A percentile compares a stretch with the other conserved stretches of the same genome.
phyloP scores from a whole-genome alignment of 176 grass and related monocot species.

The Oropetium thomaeum region DNA sequence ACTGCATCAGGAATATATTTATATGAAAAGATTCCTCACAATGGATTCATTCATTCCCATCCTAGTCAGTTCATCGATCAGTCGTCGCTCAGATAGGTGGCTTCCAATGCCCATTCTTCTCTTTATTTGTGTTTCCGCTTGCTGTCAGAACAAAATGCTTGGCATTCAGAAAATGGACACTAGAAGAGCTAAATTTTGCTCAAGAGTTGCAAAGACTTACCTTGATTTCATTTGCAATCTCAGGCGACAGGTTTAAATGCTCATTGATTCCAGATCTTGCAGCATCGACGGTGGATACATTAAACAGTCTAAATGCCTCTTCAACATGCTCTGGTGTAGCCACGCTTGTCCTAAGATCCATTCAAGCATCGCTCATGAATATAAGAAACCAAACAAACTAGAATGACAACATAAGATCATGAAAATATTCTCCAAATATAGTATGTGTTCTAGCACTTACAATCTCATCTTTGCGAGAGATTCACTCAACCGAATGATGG shows the following conservation, averaged over 20 bases:
- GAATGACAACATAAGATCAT: neutral
- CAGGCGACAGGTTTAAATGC: conserved; percentile 85
- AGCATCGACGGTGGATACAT: conserved; percentile 83
- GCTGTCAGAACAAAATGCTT: conserved; percentile 40
- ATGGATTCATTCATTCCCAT: conserved; percentile 97
- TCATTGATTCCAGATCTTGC: conserved; percentile 97
- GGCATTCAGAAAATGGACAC: neutral
- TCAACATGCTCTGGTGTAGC: conserved; percentile 93
- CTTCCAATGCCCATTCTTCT: conserved; percentile 96
- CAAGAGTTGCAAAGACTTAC: conserved; percentile 13
- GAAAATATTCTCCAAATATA: neutral
- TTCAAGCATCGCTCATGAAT: neutral
- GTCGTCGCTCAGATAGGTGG: conserved; percentile 82
- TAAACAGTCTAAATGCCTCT: conserved; percentile 94
- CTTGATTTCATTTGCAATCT: conserved; percentile 98
- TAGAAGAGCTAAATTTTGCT: neutral
- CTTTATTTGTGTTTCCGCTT: conserved; percentile 96
- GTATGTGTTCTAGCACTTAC: conserved; percentile 45
- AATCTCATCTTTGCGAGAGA: conserved; percentile 98
- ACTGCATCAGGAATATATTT: neutral
- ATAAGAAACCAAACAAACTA: neutral
- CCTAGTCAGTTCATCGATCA: conserved; percentile 67
- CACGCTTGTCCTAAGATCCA: conserved; percentile 64
- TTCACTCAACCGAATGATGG: conserved; percentile 94
- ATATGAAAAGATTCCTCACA: conserved; percentile 42